phyloP scores from a whole-genome alignment of 257 asterid genomes.

The Anisodus acutangulus region DNA sequence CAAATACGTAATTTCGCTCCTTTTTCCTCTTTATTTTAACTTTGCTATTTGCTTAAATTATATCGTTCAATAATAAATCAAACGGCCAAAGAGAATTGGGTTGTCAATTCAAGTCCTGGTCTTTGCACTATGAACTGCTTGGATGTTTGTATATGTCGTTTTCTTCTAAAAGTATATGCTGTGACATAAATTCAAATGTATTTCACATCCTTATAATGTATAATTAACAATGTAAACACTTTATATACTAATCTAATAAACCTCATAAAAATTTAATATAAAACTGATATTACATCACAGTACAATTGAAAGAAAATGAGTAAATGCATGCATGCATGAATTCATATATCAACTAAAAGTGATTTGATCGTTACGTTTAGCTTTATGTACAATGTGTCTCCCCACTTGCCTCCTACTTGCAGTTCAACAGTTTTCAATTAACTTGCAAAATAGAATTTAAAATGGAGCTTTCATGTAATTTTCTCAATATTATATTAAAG shows the following conservation, averaged over 20 bases:
- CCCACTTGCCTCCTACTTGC: constrained; percentile 2
- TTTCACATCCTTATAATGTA: too few relatives aligned
- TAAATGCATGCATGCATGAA: constrained; percentile 26
- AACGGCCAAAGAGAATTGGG: neutral
- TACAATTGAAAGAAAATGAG: constrained; percentile 18
- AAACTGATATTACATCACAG: neutral
- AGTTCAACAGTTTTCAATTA: neutral
- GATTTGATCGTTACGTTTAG: neutral
- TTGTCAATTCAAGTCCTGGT: neutral
- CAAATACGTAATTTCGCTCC: too few relatives aligned
- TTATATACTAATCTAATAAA: neutral
- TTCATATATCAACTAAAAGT: neutral
- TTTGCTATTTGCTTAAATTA: neutral
- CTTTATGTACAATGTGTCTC: neutral
- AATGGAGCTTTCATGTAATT: neutral
- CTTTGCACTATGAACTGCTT: neutral
- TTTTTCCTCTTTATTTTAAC: too few relatives aligned
- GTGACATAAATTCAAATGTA: neutral
- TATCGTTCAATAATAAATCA: neutral
- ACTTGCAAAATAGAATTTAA: neutral
- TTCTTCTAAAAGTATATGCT: neutral
- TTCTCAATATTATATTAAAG: neutral
- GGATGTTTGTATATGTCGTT: neutral
- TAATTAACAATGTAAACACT: too few relatives aligned
- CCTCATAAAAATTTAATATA: neutral